Conservation (phyloP, 768 basidiomycete species). For the Boletus rubroflammeus region DNA sequence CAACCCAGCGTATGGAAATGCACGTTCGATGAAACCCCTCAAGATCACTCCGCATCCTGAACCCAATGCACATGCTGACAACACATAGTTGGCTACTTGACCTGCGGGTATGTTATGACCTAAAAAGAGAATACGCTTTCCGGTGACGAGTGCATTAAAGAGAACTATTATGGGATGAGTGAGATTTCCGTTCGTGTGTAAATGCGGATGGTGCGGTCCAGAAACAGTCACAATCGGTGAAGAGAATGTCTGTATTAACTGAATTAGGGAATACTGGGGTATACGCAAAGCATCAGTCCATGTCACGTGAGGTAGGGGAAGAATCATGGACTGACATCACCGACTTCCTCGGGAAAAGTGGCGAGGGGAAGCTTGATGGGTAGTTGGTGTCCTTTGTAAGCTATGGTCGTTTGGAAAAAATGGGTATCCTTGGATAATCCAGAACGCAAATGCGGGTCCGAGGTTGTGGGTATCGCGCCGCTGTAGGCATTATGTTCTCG, state of each 20-base stretch:
- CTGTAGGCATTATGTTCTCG: conserved; percentile 40
- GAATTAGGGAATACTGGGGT: conserved; percentile 84
- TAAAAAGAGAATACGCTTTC: conserved; percentile 94
- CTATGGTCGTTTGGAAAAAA: conserved; percentile 83
- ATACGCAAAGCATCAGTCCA: conserved; percentile 11
- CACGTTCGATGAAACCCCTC: conserved; percentile 83
- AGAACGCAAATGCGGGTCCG: conserved; percentile 47
- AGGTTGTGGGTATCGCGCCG: conserved; percentile 38
- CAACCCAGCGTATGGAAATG: conserved; percentile 94
- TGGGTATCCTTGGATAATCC: conserved; percentile 82
- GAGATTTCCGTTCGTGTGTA: conserved; percentile 85
- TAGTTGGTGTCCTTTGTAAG: conserved; percentile 76
- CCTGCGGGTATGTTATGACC: conserved; percentile 88
- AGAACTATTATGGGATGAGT: conserved; percentile 95
- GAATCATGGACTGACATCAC: conserved; percentile 65
- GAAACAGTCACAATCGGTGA: conserved; percentile 52
- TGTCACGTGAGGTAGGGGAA: background rate
- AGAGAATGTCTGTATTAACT: conserved; percentile 82
- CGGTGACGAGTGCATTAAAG: conserved; percentile 93
- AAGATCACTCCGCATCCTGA: conserved; percentile 85
- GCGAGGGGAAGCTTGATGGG: conserved; percentile 90
- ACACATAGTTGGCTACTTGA: conserved; percentile 85
- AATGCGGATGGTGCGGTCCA: conserved; percentile 83
- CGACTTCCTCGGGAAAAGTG: conserved; percentile 92
- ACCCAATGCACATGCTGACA: conserved; percentile 90